A percentile compares a stretch with the other conserved stretches of the same genome.
Conservation (phyloP, 108 stramenopile genomes). For the Nitzschia palea region DNA sequence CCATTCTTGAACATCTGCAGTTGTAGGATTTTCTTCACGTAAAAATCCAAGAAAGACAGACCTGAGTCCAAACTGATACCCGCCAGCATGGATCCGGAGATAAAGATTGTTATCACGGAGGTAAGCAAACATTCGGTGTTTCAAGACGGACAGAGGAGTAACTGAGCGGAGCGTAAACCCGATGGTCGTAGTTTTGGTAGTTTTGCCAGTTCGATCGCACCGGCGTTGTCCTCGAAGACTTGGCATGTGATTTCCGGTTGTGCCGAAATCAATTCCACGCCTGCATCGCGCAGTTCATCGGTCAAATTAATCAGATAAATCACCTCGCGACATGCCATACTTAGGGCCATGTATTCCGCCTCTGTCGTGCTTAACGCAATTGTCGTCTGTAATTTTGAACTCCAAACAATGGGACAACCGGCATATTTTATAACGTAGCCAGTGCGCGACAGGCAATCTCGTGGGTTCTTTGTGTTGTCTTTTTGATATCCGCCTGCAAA, state of each 20-base stretch:
- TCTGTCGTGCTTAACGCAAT: constrained; percentile 47
- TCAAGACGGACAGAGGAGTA: too few species aligned
- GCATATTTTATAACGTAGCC: constrained; percentile 44
- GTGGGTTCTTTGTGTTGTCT: constrained; percentile 39
- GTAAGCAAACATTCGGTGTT: too few species aligned
- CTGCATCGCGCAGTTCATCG: constrained; percentile 5
- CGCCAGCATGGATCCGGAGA: too few species aligned
- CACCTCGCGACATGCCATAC: constrained; percentile 26
- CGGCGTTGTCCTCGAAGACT: constrained; percentile 10
- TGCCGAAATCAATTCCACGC: background rate
- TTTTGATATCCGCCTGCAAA: constrained; percentile 38
- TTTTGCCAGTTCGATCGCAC: constrained; percentile 5
- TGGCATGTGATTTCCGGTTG: constrained; percentile 10
- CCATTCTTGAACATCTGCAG: too few species aligned
- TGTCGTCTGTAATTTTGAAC: constrained; percentile 25
- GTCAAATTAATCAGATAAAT: constrained; percentile 33
- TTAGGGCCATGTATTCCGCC: constrained; percentile 37
- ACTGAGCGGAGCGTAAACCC: too few species aligned
- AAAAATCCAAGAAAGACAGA: too few species aligned
- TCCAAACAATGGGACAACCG: constrained; percentile 40
- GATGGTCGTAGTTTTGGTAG: constrained; percentile 2
- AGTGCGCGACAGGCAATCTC: constrained; percentile 38
- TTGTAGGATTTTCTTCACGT: too few species aligned
- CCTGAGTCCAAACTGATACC: too few species aligned
- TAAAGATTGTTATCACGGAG: too few species aligned